Evolutionary conservation across 305 asterid species (phyloP).

Genomic region (Solanum hybrid): DNA sequence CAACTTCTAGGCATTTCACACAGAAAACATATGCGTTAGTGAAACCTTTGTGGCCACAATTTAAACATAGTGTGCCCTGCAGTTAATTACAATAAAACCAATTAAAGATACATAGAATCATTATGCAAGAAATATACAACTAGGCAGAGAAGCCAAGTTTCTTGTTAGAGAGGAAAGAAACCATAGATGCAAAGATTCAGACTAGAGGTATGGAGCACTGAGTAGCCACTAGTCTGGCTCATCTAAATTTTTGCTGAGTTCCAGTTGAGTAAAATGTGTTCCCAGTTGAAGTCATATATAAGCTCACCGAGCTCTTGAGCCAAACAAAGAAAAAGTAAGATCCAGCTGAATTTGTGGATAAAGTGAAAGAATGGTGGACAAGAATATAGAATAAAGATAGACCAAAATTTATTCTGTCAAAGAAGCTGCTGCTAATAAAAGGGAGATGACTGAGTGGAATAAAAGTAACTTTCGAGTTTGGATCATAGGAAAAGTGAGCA

Average conservation of each 20-base stretch:
- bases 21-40: constrained; percentile 52
- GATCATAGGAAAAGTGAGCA: background rate
- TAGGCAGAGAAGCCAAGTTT: background rate
- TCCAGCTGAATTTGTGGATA: background rate
- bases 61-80: constrained; percentile 51
- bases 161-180: background rate
- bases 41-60: constrained; percentile 46
- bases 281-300: background rate
- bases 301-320: background rate
- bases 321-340: background rate
- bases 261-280: background rate
- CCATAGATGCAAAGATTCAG: background rate
- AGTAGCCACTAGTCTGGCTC: background rate
- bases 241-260: background rate
- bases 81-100: background rate
- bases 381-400: background rate
- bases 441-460: background rate
- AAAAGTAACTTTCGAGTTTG: background rate
- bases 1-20: constrained; percentile 42
- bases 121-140: background rate
- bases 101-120: background rate
- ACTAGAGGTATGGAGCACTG: background rate
- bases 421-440: background rate
- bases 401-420: background rate
- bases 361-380: background rate